phyloP scores from a whole-genome alignment of 2,329 filamentous ascomycete genomes.

The Ploettnerulaceae sp. region DNA sequence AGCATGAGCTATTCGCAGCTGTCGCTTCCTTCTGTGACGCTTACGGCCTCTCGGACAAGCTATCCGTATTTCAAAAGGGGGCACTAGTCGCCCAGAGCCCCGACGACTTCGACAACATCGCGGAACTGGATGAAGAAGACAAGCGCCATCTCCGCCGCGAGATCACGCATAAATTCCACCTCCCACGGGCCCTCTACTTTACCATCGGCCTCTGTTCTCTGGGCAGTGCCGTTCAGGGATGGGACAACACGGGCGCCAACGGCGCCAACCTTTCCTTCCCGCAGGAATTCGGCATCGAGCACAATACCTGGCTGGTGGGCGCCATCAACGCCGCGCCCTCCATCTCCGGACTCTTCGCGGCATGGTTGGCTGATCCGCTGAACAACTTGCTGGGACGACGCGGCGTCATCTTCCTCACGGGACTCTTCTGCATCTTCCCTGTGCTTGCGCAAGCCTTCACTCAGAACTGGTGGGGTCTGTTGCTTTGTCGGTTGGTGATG shows the following conservation, averaged over 20 bases:
- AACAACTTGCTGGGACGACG: constrained; percentile 56
- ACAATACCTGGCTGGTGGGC: constrained; percentile 53
- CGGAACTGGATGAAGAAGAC: constrained; percentile 54
- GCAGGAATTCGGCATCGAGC: constrained; percentile 40
- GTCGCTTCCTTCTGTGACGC: constrained; percentile 56
- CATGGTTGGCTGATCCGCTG: constrained; percentile 57
- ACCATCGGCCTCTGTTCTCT: constrained; percentile 66
- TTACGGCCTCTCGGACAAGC: constrained; percentile 54
- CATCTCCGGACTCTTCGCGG: constrained; percentile 46
- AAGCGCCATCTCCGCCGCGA: constrained; percentile 58
- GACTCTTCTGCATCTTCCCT: constrained; percentile 56
- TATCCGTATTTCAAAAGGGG: constrained; percentile 59
- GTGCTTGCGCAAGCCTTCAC: constrained; percentile 56
- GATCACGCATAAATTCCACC: constrained; percentile 62
- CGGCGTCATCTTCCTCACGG: constrained; percentile 59
- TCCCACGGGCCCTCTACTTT: constrained; percentile 55
- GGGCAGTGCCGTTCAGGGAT: constrained; percentile 58
- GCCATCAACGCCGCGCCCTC: constrained; percentile 49
- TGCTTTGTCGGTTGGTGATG: constrained; percentile 51
- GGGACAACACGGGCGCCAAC: constrained; percentile 44
- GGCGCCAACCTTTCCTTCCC: constrained; percentile 46
- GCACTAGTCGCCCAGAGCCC: constrained; percentile 73
- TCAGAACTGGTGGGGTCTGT: constrained; percentile 54
- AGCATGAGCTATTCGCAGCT: constrained; percentile 44
- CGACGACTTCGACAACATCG: constrained; percentile 54